phyloP scores from a whole-genome alignment of 1,139 yeast genomes.

The Komagataea norvegica region DNA sequence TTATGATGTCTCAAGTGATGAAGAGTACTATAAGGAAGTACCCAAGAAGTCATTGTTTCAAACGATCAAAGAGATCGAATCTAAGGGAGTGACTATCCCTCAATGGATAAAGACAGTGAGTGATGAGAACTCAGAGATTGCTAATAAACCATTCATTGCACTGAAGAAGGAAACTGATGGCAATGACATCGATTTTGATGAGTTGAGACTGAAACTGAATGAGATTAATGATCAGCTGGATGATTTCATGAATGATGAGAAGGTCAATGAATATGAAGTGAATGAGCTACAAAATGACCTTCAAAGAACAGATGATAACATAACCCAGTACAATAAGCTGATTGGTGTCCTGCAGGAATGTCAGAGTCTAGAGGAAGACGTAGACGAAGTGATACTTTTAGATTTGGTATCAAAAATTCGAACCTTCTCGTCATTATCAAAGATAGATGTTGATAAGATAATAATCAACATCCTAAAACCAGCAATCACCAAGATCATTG shows the following conservation, averaged over 20 bases:
- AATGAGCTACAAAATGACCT: conserved; percentile 4
- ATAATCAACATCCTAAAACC: conserved; percentile 32
- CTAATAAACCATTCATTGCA: conserved; percentile 16
- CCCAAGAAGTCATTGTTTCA: conserved; percentile 30
- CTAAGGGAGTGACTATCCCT: conserved; percentile 35
- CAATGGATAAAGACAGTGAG: conserved; percentile 17
- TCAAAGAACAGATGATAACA: background rate
- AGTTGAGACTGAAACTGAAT: conserved; percentile 24
- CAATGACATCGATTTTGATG: conserved; percentile 11
- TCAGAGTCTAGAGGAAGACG: background rate
- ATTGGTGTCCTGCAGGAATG: background rate
- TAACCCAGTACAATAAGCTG: background rate
- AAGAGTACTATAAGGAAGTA: conserved; percentile 24
- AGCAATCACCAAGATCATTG: conserved; percentile 23
- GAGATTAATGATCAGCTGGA: conserved; percentile 20
- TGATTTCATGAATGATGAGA: conserved; percentile 10
- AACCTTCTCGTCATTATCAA: conserved; percentile 1
- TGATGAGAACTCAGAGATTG: conserved; percentile 9
- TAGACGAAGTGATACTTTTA: background rate
- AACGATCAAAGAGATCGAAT: conserved; percentile 36
- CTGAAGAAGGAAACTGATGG: conserved; percentile 17
- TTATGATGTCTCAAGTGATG: conserved; percentile 21
- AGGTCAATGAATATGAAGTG: conserved; percentile 6
- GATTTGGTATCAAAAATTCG: background rate
- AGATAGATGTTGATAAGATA: conserved; percentile 25